Evolutionary conservation across 1,139 yeast genomes (phyloP), one percentile per base, ranked within the genome.

Genomic region (Suhomyces choctaworum): DNA sequence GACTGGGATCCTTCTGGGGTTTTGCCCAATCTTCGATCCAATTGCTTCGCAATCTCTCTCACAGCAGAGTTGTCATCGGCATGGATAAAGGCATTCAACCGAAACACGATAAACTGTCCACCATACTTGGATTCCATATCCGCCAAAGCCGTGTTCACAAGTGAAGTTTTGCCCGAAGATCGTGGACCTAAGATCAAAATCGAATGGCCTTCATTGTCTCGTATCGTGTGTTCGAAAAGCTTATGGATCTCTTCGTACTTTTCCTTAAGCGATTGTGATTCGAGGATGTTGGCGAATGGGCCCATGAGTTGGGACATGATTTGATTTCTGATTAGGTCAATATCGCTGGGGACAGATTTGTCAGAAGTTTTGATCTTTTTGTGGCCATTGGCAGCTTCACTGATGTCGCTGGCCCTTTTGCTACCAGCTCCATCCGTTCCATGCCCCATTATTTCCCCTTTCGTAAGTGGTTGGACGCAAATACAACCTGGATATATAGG

Each of bases 11-110:
- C 44, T 6, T 56, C 42, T 41, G 40, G 52, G 16, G 41, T 32
- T n/a, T 32, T 38, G 25, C 46, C 49, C 34, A 50, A 46, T 31
- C 68, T 69, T 40, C 62, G 51, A 46, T 86, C 95, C 34, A 92
- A 62, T 56, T 90, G 97, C 28, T 84, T 68, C 0, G 96, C 95
- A 38, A 92, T 84, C 46, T 88, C 94, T 34, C 92, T 72, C 8
- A 92, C 73, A 0, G 97, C 97, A 35, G 76, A 66, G 32, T 70
- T 73, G 51, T 92, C 98, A 49, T 84, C 92, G 2, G 75, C 57
- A 51, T 87, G 96, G 3, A 82, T 71, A 22, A 73, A 62, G 0
- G 97, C 96, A 42, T 83, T 80, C 26, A 92, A 62, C 22, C 73
- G 58, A 8, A 92, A 76, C 0, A 75, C 67, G 14, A 90, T 66